These are phyloP conservation scores for Lecanicillium sp. DNA, from an alignment of 2,329 filamentous ascomycete genomes.

Conservation along the genomic window DNA sequence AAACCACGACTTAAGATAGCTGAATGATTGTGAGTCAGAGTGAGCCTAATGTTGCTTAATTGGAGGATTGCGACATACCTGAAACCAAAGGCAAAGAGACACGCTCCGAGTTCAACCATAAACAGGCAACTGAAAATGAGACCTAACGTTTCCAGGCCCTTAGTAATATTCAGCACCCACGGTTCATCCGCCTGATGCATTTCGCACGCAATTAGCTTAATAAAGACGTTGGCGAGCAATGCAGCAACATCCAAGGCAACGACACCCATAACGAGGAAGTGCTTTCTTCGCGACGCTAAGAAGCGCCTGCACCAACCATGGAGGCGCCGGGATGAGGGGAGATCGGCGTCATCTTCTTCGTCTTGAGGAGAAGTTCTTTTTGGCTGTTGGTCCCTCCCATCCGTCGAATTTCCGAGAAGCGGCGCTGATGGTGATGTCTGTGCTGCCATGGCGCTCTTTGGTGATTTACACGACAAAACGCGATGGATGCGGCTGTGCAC, in stretches of 20 bases:
- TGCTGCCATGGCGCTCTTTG: too few relatives aligned
- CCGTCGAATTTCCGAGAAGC: background rate
- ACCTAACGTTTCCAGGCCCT: constrained; percentile 40
- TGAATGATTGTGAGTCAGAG: constrained; percentile 16
- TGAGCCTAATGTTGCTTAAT: too few relatives aligned
- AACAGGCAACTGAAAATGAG: constrained; percentile 57
- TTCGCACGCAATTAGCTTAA: constrained; percentile 40
- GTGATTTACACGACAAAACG: background rate
- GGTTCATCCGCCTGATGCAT: constrained; percentile 27
- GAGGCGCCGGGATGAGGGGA: background rate
- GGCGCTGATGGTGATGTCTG: background rate
- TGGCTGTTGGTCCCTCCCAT: background rate
- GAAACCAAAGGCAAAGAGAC: constrained; percentile 53
- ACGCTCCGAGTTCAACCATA: constrained; percentile 50
- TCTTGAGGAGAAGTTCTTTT: background rate
- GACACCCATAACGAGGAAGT: constrained; percentile 34
- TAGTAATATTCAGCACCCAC: constrained; percentile 30
- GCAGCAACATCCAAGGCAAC: constrained; percentile 37
- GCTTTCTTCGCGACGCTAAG: constrained; percentile 31
- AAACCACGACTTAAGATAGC: constrained; percentile 50
- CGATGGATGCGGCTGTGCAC: too few relatives aligned
- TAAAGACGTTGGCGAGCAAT: constrained; percentile 38
- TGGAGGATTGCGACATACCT: too few relatives aligned
- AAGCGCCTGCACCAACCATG: constrained; percentile 10
- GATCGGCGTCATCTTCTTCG: background rate